These are phyloP conservation scores for Microcera coccophila DNA, from an alignment of 2,329 filamentous ascomycete genomes.

Conservation along the genomic window DNA sequence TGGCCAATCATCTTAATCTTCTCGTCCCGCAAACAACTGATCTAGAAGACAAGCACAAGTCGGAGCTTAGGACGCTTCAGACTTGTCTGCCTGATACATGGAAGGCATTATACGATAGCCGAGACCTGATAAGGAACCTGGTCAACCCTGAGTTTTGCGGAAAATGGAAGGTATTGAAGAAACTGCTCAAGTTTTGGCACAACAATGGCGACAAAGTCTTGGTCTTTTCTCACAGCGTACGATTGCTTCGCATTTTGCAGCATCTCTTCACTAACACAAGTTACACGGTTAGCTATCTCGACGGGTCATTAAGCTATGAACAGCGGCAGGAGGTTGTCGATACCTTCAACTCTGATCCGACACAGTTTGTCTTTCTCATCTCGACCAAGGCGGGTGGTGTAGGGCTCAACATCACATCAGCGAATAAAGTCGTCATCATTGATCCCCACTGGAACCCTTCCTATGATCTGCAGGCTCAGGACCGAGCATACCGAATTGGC, in stretches of 20 bases:
- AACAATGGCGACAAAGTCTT: slow-evolving; percentile 88
- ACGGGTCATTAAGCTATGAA: slow-evolving; percentile 77
- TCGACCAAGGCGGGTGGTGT: slow-evolving; percentile 91
- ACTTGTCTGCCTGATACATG: slow-evolving; percentile 71
- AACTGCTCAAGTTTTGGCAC: slow-evolving; percentile 86
- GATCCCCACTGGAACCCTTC: slow-evolving; percentile 98
- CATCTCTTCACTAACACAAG: slow-evolving; percentile 82
- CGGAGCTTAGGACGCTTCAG: slow-evolving; percentile 70
- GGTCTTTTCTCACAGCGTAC: slow-evolving; percentile 89
- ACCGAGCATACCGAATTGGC: slow-evolving; percentile 92
- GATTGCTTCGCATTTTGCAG: slow-evolving; percentile 76
- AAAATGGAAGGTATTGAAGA: slow-evolving; percentile 91
- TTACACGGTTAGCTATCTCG: slow-evolving; percentile 88
- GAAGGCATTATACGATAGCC: slow-evolving; percentile 66
- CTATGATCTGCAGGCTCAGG: slow-evolving; percentile 92
- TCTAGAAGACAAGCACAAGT: slow-evolving; percentile 66
- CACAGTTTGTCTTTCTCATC: slow-evolving; percentile 92
- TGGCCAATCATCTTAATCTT: slow-evolving; percentile 89
- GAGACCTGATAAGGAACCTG: slow-evolving; percentile 75
- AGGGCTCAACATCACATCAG: slow-evolving; percentile 92
- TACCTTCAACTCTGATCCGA: slow-evolving; percentile 83
- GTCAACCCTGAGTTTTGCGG: slow-evolving; percentile 90
- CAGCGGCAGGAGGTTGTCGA: slow-evolving; percentile 80
- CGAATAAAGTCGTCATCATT: slow-evolving; percentile 96
- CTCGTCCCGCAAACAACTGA: slow-evolving; percentile 68